Evolutionary conservation across 2,329 filamentous ascomycete genomes (phyloP).

Genomic region (Xylaria sp.): DNA sequence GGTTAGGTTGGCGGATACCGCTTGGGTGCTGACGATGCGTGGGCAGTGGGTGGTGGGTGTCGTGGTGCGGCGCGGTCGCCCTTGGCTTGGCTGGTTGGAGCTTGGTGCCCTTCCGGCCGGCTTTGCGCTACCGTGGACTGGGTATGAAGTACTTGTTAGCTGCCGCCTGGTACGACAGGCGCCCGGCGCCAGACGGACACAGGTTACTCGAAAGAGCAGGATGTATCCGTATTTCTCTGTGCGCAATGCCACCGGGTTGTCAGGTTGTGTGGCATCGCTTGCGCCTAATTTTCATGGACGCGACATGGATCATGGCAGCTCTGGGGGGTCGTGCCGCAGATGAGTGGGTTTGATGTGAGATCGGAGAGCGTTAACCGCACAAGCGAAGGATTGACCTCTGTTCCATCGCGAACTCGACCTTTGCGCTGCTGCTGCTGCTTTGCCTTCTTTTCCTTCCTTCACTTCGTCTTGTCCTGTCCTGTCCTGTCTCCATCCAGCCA

Average conservation of each 20-base stretch:
- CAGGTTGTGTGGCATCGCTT: background rate
- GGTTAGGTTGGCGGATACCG: background rate
- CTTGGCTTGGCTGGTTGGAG: slow-evolving; percentile 12
- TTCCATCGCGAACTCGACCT: slow-evolving; percentile 5
- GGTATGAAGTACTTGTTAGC: background rate
- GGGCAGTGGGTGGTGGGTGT: slow-evolving; percentile 4
- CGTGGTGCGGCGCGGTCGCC: slow-evolving; percentile 17
- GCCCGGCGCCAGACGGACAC: background rate
- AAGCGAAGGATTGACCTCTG: slow-evolving; percentile 33
- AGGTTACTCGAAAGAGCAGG: slow-evolving; percentile 4
- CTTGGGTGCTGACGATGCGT: slow-evolving; percentile 30
- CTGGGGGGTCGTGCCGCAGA: slow-evolving; percentile 5
- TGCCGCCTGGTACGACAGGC: background rate
- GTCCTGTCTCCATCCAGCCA: slow-evolving; percentile 21
- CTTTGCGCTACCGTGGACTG: too few relatives aligned
- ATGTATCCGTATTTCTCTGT: background rate
- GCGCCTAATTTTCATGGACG: background rate
- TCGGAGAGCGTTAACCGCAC: slow-evolving; percentile 35
- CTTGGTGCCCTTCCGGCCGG: too few relatives aligned
- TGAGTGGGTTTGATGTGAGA: slow-evolving; percentile 25
- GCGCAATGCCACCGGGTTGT: background rate
- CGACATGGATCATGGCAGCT: slow-evolving; percentile 16
- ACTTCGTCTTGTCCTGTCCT: background rate
- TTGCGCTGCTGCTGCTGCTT: background rate
- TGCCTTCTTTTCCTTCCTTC: background rate